Evolutionary conservation across 176 grass and related monocot species (phyloP).

Genomic region (Rhipidocladum racemiflorum): DNA sequence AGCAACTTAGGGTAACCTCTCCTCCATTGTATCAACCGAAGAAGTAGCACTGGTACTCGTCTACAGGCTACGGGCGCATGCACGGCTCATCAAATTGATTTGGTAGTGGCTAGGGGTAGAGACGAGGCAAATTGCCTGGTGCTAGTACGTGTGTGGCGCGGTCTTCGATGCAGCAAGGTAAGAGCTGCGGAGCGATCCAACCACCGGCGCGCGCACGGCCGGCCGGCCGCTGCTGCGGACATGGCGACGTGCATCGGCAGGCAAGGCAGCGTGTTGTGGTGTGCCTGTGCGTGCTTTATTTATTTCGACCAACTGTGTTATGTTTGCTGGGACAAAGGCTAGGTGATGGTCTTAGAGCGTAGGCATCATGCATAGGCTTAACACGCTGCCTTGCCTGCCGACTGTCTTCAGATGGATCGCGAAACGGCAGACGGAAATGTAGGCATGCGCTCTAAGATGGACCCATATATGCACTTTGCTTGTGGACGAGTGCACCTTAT

Average conservation of each 20-base stretch:
- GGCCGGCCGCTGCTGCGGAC: not conserved
- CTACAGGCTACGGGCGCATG: not conserved
- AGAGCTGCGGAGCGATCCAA: not conserved
- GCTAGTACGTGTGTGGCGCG: not conserved
- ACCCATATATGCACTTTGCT: too few species aligned
- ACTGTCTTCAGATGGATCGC: not conserved
- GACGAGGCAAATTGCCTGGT: not conserved
- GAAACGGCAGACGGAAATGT: too few species aligned
- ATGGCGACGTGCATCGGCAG: constrained; percentile 21
- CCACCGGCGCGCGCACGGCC: not conserved
- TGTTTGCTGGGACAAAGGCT: not conserved
- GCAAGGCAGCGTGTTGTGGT: not conserved
- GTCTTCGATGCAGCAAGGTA: not conserved
- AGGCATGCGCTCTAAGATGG: too few species aligned
- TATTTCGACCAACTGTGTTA: not conserved
- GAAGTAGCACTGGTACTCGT: not conserved
- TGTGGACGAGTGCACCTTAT: too few species aligned
- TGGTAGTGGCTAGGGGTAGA: too few species aligned
- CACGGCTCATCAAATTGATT: not conserved
- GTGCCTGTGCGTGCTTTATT: not conserved
- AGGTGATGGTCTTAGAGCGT: not conserved
- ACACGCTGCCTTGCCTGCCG: too few species aligned
- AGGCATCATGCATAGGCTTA: not conserved
- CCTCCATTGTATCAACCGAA: not conserved
- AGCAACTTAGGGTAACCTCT: not conserved